Evolutionary conservation across 257 asterid genomes (phyloP).

Genomic region (Cinchona pubescens): DNA sequence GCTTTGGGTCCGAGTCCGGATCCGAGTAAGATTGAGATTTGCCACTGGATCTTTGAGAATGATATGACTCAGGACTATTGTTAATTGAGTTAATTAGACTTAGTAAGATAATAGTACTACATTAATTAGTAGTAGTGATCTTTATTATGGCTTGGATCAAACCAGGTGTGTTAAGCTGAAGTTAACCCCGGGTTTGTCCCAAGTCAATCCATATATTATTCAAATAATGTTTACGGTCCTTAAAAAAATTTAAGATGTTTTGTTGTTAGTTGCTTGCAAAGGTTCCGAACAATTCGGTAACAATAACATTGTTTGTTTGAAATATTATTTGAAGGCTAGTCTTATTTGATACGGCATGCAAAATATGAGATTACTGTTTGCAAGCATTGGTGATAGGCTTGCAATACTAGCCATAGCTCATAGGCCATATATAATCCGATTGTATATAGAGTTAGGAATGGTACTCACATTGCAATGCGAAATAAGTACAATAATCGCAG

Average conservation of each 20-base stretch:
- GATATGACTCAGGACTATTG: slow-evolving; percentile 81
- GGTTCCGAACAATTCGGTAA: too few species aligned
- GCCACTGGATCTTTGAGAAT: slow-evolving; percentile 89
- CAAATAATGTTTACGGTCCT: not conserved
- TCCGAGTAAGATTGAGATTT: slow-evolving; percentile 79
- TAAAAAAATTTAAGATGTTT: not conserved
- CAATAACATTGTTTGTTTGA: too few species aligned
- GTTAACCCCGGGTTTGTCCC: slow-evolving; percentile 6
- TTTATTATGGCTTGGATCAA: not conserved
- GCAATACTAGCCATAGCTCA: too few species aligned
- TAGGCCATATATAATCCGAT: too few species aligned
- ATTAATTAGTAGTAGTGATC: not conserved
- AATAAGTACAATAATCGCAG: too few species aligned
- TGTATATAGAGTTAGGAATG: too few species aligned
- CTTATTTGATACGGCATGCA: not conserved
- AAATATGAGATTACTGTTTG: not conserved
- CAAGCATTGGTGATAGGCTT: not conserved
- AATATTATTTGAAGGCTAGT: too few species aligned
- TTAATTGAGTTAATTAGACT: too few species aligned
- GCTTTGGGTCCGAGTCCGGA: slow-evolving; percentile 80
- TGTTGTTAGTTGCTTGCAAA: too few species aligned
- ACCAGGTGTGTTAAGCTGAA: slow-evolving; percentile 13
- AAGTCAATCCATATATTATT: slow-evolving; percentile 1
- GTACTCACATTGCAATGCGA: too few species aligned
- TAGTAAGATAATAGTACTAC: too few species aligned